These are phyloP conservation scores for Myxozyma vanderwaltii DNA, from an alignment of 805 yeast genomes.

Conservation along the genomic window DNA sequence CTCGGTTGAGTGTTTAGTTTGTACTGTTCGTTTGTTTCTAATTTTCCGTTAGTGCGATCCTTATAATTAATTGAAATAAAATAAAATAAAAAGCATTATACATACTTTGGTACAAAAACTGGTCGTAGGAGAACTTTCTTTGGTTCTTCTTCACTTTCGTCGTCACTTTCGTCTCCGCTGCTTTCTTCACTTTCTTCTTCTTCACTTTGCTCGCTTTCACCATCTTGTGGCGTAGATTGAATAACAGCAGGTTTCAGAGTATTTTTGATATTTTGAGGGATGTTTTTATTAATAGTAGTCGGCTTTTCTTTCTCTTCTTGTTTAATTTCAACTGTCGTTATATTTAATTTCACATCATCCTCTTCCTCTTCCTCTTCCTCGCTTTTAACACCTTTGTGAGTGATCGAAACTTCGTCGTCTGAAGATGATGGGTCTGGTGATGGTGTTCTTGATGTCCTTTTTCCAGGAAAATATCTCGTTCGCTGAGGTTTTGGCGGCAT, in stretches of 20 bases:
- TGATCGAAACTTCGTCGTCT: not conserved
- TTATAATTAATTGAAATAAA: not conserved
- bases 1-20: slow-evolving; percentile 22
- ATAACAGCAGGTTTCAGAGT: no score
- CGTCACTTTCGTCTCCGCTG: slow-evolving; percentile 1
- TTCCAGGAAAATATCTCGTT: slow-evolving; percentile 25
- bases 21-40: slow-evolving; percentile 16
- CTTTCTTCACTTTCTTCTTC: not conserved
- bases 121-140: slow-evolving; percentile 40
- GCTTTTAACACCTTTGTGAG: no score
- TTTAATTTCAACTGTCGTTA: no score
- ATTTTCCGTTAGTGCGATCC: not conserved
- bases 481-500: slow-evolving; percentile 11
- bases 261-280: not conserved
- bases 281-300: slow-evolving; percentile 1
- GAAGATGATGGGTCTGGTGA: slow-evolving; percentile 15
- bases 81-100: not conserved
- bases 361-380: not conserved
- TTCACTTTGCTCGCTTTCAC: not conserved
- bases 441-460: slow-evolving; percentile 27
- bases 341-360: no score
- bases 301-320: not conserved
- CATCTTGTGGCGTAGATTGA: not conserved
- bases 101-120: slow-evolving; percentile 39
- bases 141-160: slow-evolving; percentile 19